Conservation (phyloP, 2,329 filamentous ascomycete genomes). For the Rosellinia necatrix region DNA sequence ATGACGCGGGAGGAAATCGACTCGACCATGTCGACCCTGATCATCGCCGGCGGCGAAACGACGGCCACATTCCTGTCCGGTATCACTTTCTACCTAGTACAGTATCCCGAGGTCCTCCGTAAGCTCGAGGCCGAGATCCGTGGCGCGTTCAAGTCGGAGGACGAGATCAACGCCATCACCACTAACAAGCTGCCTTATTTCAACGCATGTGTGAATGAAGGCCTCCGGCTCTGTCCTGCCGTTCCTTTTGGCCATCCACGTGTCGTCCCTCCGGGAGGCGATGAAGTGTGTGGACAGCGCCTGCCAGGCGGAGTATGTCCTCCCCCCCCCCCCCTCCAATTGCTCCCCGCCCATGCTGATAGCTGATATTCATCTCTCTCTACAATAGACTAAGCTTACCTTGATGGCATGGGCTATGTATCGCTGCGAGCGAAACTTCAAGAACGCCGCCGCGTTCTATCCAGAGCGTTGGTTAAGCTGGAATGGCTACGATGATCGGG, state of each 20-base stretch:
- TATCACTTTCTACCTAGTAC: not conserved
- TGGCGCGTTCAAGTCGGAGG: not conserved
- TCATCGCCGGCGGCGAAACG: not conserved
- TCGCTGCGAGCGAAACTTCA: not conserved
- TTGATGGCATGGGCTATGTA: not conserved
- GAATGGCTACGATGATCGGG: not conserved
- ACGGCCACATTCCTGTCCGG: not conserved
- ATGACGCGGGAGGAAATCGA: not conserved
- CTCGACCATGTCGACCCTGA: not conserved
- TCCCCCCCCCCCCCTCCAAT: too few relatives aligned
- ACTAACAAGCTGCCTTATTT: not conserved
- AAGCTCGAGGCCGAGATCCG: not conserved
- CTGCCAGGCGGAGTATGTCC: too few relatives aligned
- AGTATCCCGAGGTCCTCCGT: not conserved
- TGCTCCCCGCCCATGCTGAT: too few relatives aligned
- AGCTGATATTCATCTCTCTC: too few relatives aligned
- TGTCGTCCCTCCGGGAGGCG: not conserved
- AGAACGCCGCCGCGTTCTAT: not conserved
- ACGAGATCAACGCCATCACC: not conserved
- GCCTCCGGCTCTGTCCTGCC: not conserved
- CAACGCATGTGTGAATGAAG: not conserved
- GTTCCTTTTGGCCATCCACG: not conserved
- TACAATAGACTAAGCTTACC: too few relatives aligned
- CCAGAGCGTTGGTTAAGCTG: not conserved
- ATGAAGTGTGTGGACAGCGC: not conserved